Conservation (phyloP, 2,329 filamentous ascomycete genomes). For the Salinomyces thailandicus region DNA sequence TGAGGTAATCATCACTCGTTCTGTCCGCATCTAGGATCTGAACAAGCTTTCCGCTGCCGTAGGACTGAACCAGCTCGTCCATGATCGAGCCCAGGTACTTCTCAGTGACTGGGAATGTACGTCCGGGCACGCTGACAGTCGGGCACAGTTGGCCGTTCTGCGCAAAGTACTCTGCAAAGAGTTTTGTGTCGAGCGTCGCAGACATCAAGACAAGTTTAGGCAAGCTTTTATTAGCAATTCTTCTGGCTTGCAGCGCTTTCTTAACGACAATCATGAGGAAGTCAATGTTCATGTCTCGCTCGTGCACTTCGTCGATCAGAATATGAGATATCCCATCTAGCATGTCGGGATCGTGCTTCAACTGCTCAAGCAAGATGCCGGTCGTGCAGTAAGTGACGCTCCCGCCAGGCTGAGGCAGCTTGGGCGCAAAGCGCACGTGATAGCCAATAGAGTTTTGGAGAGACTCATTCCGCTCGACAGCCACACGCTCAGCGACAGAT, state of each 20-base stretch:
- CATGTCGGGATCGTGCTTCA: constrained; percentile 32
- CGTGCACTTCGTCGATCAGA: constrained; percentile 44
- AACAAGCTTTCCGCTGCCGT: constrained; percentile 12
- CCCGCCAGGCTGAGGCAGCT: constrained; percentile 24
- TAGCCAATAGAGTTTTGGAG: constrained; percentile 37
- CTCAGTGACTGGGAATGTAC: constrained; percentile 34
- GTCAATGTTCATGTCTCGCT: constrained; percentile 36
- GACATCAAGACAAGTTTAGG: constrained; percentile 42
- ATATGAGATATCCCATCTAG: constrained; percentile 38
- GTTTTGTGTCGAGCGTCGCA: constrained; percentile 36
- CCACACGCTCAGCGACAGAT: constrained; percentile 37
- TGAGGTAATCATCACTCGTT: constrained; percentile 12
- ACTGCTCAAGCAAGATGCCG: constrained; percentile 37
- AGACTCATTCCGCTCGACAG: constrained; percentile 34
- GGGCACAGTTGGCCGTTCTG: constrained; percentile 26
- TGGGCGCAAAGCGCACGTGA: constrained; percentile 34
- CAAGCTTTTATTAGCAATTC: constrained; percentile 21
- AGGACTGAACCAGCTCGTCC: constrained; percentile 18
- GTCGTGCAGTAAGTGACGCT: constrained; percentile 43
- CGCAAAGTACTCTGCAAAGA: constrained; percentile 37
- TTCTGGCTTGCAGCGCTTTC: constrained; percentile 29
- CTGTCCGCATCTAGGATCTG: constrained; percentile 7
- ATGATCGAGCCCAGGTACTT: constrained; percentile 34
- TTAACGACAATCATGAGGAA: constrained; percentile 39
- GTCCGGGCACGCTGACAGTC: constrained; percentile 34